A percentile compares a stretch with the other conserved stretches of the same genome.
These are phyloP conservation scores for Dacryopinax primogenitus DNA, from an alignment of 768 basidiomycete genomes.

Conservation along the genomic window DNA sequence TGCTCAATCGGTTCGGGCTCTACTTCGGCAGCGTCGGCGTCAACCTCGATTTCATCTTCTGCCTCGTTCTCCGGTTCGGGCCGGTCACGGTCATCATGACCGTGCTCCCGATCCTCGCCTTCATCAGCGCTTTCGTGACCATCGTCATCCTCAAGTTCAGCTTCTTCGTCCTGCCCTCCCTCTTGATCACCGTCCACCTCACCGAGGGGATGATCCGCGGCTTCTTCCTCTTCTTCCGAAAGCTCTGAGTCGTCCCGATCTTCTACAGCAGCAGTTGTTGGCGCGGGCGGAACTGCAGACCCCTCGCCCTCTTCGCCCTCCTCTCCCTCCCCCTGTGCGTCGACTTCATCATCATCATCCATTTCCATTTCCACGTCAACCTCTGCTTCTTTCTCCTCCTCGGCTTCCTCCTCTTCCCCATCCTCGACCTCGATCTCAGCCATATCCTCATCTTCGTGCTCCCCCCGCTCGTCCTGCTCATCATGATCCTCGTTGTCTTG, in stretches of 20 bases:
- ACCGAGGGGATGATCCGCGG: neutral
- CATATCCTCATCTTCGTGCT: neutral
- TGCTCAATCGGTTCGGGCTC: neutral
- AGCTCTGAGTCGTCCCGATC: neutral
- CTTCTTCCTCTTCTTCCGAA: neutral
- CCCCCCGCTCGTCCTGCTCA: neutral
- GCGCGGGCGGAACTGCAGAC: too few relatives aligned
- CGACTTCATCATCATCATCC: neutral
- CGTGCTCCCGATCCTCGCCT: neutral
- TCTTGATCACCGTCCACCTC: neutral
- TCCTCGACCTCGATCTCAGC: neutral
- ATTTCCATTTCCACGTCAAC: neutral
- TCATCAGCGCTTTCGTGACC: neutral
- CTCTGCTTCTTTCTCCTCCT: conserved; percentile 8
- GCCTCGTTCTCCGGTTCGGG: neutral
- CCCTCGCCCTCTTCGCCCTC: neutral
- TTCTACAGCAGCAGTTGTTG: neutral
- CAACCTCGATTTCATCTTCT: neutral
- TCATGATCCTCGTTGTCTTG: conserved; percentile 8
- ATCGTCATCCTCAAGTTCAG: neutral
- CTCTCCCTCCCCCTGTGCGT: neutral
- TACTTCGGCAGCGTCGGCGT: neutral
- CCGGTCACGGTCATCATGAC: neutral
- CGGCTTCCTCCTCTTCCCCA: neutral
- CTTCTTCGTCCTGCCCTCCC: neutral